A percentile compares a stretch with the other conserved stretches of the same genome.
phyloP scores from a whole-genome alignment of 352 stramenopile genomes.

The Pythium vanterpoolii region DNA sequence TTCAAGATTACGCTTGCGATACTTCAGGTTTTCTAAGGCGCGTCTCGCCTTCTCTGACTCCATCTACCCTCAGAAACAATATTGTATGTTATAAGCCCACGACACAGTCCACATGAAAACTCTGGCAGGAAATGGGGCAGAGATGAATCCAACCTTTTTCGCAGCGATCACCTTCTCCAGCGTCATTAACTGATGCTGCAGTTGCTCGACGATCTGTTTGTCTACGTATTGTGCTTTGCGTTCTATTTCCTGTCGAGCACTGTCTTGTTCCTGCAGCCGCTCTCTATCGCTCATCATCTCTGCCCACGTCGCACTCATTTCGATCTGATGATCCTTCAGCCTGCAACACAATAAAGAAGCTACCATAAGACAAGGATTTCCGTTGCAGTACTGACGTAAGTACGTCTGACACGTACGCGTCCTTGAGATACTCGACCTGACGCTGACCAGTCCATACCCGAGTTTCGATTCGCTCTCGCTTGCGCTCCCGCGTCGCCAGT shows the following conservation, averaged over 20 bases:
- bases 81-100: not conserved
- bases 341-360: not conserved
- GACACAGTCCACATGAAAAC: not conserved
- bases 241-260: not conserved
- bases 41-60: not conserved
- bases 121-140: not conserved
- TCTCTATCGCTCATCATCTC: slow-evolving; percentile 11
- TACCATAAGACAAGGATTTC: too few species aligned
- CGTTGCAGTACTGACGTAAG: not conserved
- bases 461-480: not conserved
- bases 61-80: not conserved
- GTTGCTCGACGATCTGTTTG: not conserved
- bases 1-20: slow-evolving; percentile 6
- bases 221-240: not conserved
- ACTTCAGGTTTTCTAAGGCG: not conserved
- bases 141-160: slow-evolving; percentile 3
- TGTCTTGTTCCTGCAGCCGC: not conserved
- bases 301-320: not conserved
- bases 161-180: not conserved
- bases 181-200: not conserved
- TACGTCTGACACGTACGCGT: not conserved
- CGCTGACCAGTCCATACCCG: not conserved
- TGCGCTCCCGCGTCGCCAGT: not conserved
- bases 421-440: not conserved
- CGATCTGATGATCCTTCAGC: not conserved